Evolutionary conservation across 2,329 filamentous ascomycete species (phyloP).

Genomic region (Monosporascus sp.): DNA sequence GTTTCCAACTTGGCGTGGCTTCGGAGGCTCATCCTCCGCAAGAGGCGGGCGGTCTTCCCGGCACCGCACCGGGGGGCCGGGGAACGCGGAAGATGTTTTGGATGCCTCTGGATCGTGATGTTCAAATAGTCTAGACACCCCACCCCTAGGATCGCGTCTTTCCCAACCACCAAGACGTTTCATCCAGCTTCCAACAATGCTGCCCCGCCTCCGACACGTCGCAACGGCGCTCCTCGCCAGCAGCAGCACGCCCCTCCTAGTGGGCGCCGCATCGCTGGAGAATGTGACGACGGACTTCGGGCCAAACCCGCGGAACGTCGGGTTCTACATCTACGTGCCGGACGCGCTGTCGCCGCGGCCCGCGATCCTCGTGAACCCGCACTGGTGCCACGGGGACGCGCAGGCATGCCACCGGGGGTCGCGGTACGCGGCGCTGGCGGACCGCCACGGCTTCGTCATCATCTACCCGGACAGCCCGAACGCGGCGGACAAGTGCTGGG

Average conservation of each 20-base stretch:
- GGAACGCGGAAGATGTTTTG: no score
- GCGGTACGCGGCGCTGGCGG: constrained; percentile 49
- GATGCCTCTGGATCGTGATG: no score
- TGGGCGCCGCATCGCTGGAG: constrained; percentile 20
- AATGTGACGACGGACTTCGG: constrained; percentile 28
- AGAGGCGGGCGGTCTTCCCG: no score
- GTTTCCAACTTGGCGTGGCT: no score
- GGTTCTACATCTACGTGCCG: constrained; percentile 49
- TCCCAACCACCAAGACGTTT: no score
- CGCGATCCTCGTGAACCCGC: constrained; percentile 49
- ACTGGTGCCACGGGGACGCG: constrained; percentile 54
- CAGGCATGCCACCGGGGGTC: constrained; percentile 43
- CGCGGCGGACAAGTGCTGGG: constrained; percentile 49
- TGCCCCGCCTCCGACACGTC: background rate
- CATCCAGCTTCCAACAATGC: background rate
- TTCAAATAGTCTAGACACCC: no score
- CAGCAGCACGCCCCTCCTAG: constrained; percentile 1
- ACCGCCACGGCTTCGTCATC: constrained; percentile 36
- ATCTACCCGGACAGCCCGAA: constrained; percentile 28
- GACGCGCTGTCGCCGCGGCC: constrained; percentile 38
- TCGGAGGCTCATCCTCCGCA: no score
- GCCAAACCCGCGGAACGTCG: constrained; percentile 45
- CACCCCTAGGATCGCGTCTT: no score
- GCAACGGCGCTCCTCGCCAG: background rate
- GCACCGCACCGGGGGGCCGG: no score